Evolutionary conservation across 2,329 filamentous ascomycete species (phyloP), one percentile per base, ranked within the genome.

Genomic region (Cladosporium austrohemisphaericum): DNA sequence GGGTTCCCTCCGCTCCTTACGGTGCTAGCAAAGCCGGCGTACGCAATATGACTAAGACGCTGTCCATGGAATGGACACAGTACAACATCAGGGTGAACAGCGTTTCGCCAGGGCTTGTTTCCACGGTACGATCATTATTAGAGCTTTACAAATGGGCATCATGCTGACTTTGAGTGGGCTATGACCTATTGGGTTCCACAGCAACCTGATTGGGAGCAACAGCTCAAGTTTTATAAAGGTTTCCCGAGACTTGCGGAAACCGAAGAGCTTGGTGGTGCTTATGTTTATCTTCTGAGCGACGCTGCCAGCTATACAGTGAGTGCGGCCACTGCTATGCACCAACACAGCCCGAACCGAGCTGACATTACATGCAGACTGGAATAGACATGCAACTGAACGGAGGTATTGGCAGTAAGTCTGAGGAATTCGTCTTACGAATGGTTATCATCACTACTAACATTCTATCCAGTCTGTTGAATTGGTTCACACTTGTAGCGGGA

Each of bases 41-140:
- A 5, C 70, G 80, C 41, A 73, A 75, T 3, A 71, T 85, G 61
- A 71, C 73, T 2, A 70, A 77, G 1, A 75, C 71, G 1, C 66
- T 87, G 22, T 83, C 83, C 1, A 58, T 85, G 28, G 83, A 86
- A 57, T 60, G 87, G 49, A 75, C 74, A 52, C 84, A 84, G 25
- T 47, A 47, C 25, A 38, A 38, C 0, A 66, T 85, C 8, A 68
- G 84, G 2, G 81, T 85, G 20, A 87, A 87, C 60, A 61, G 76
- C 1, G 78, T 86, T 1, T 70, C 66, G 45, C 80, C 81, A 0
- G 84, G 83, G 0, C 67, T 71, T 0, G 71, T 74, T 22, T 63
- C 72, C 32, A 75, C 73, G 5, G n/a, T n/a, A n/a, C n/a, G n/a
- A n/a, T n/a, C n/a, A n/a, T n/a, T n/a, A n/a, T n/a, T n/a, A n/a